Evolutionary conservation across 768 basidiomycete genomes (phyloP), one percentile per base, ranked within the genome.

Genomic region (Kondoa subrosea): DNA sequence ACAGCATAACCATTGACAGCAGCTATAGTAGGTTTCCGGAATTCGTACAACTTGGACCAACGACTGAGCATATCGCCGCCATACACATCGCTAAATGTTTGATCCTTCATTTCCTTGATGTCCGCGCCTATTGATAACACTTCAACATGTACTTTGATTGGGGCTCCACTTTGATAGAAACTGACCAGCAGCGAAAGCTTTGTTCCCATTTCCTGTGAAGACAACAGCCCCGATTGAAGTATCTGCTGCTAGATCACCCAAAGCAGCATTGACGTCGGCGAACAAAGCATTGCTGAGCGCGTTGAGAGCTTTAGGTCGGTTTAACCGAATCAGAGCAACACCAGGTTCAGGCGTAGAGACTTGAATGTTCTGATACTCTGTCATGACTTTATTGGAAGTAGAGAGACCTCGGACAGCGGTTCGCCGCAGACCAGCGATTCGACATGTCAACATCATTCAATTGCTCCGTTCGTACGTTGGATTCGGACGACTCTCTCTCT

Each of bases 31-130:
- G 93, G 93, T 77, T 97, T 99, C 73, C 85, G 83, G 69, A 92
- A 82, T 32, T 78, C 80, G 16, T 82, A 81, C 72, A 96, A 79
- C 62, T 82, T 78, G 3, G 83, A 81, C 93, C 95, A 99, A 75
- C 86, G 75, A 50, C 78, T 83, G 66, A 97, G 81, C 79, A 92
- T 96, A 75, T 86, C 85, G 77, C 81, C 83, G 76, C 84, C 84
- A 81, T 89, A 96, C 1, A 85, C 90, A 68, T 92, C 88, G n/a
- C 87, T 80, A 75, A 85, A 95, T 68, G 85, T 80, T 78, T 91
- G 91, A 79, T 92, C 89, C 78, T 91, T 91, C 93, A 97, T 97
- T 79, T 97, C 91, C 80, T 95, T 96, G 79, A 99, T 96, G 78
- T 99, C 93, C 26, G 93, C 93, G 1, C 93, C 40, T 50, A 8